Base-by-base conservation (phyloP, 192 early-diverging fungal species). In the Umbelopsis isabellina region DNA sequence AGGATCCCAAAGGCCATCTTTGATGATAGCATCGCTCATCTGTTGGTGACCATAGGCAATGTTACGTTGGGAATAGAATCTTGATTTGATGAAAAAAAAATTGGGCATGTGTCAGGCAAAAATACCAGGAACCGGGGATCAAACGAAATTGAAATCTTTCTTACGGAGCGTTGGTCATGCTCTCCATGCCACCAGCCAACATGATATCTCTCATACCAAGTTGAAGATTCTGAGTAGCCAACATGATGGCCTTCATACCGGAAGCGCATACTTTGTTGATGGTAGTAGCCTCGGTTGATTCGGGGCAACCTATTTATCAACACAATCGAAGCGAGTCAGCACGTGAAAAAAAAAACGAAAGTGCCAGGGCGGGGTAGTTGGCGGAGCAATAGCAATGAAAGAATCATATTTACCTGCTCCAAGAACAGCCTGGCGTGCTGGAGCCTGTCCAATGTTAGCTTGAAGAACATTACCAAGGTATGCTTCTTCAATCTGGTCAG, bases 261-360 rank as follows among this genome's bases (percentile, higher is more conserved):
- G 95, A 96, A 11, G 96, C 95, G 81, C 97, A 99, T 18, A 99
- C 97, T 79, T 98, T 98, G 85, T 99, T 99, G 83, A 99, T 91
- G 64, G 97, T 97, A 4, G 96, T 96, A 18, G 95, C 94, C 66
- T 97, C 95, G 27, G 94, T 96, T 16, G 90, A 84, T 49, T 87
- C 83, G 33, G 89, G 89, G 72, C 85, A 89, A 18, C 93, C 72
- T 73, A 46, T 30, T 3, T 22, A 30, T 21, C 1, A n/a, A 35
- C 2, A 6, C 27, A 2, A 49, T 49, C 48, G 18, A 12, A 22
- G 4, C 18, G 18, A 33, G 13, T 35, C 55, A 61, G 55, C 55
- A 61, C 55, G 55, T 61, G 55, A 61, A 61, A 61, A 61, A 61
- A 35, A 15, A n/a, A 27, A 30, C 52, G 27, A 8, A 16, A 61